Conservation (phyloP, 176 grass and related monocot species). For the Puccinellia tenuiflora region DNA sequence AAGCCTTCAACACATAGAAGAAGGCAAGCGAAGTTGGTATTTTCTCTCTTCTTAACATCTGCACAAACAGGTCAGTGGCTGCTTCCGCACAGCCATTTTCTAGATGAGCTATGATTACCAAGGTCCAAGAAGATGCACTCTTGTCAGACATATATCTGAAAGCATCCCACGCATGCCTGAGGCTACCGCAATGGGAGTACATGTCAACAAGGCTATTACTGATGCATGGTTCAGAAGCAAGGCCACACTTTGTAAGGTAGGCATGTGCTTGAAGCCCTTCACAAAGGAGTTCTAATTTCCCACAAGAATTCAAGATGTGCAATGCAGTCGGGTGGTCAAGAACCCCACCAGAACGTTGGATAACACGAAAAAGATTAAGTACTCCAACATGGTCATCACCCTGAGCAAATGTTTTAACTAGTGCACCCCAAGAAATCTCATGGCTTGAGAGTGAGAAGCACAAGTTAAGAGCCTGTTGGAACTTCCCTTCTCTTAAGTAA, state of each 20-base stretch:
- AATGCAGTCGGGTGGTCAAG: conserved; percentile 31
- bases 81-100: conserved; percentile 40
- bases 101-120: conserved; percentile 44
- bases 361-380: conserved; percentile 36
- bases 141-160: conserved; percentile 48
- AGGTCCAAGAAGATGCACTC: conserved; percentile 53
- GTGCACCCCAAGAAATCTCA: conserved; percentile 33
- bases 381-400: conserved; percentile 30
- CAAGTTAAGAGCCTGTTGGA: conserved; percentile 28
- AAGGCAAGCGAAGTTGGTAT: conserved; percentile 38
- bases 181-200: conserved; percentile 56
- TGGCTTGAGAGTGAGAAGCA: conserved; percentile 31
- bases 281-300: conserved; percentile 14
- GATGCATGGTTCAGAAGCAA: conserved; percentile 28
- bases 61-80: conserved; percentile 44
- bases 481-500: conserved; percentile 20
- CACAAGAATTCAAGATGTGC: conserved; percentile 42
- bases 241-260: conserved; percentile 47
- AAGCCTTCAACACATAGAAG: conserved; percentile 50
- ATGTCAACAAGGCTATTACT: conserved; percentile 53
- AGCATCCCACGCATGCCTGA: conserved; percentile 39
- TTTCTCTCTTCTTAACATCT: conserved; percentile 46
- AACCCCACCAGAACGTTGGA: conserved; percentile 29
- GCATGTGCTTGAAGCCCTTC: conserved; percentile 55
- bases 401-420: conserved; percentile 37